A percentile compares a stretch with the other conserved stretches of the same genome.
phyloP scores from a whole-genome alignment of 2,329 filamentous ascomycete species.

The Penicillium psychrosexuale region DNA sequence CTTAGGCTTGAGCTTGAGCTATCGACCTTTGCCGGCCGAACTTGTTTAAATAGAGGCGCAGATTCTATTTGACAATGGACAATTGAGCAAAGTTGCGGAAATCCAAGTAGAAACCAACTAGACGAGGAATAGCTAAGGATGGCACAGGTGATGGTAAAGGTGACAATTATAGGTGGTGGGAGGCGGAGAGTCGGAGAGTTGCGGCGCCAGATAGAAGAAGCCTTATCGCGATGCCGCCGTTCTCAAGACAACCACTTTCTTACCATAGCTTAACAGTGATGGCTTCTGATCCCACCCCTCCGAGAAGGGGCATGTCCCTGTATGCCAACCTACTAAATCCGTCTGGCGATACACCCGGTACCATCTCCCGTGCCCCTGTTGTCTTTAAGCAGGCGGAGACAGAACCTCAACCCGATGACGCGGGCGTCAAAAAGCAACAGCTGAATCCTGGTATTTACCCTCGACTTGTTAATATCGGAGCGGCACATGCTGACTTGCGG shows the following conservation, averaged over 20 bases:
- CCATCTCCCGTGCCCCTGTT: constrained; percentile 74
- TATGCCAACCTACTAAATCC: constrained; percentile 79
- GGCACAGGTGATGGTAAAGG: background rate
- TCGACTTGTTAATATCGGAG: constrained; percentile 29
- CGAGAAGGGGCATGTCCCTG: constrained; percentile 60
- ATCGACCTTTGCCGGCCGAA: background rate
- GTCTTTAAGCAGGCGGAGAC: constrained; percentile 61
- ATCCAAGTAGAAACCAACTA: background rate
- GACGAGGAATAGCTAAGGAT: background rate
- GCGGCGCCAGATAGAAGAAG: no score
- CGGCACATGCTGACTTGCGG: constrained; percentile 9
- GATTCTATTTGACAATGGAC: background rate
- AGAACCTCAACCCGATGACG: constrained; percentile 49
- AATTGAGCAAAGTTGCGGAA: background rate
- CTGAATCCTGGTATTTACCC: constrained; percentile 59
- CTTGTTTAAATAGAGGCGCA: background rate
- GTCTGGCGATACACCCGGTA: constrained; percentile 48
- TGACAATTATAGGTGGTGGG: background rate
- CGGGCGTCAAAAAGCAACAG: constrained; percentile 62
- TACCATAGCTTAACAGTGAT: constrained; percentile 17
- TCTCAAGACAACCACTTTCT: background rate
- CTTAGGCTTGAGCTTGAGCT: background rate
- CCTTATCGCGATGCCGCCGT: constrained; percentile 1
- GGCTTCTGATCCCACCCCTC: constrained; percentile 29
- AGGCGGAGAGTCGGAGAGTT: background rate